Conservation (phyloP, 129 eudicot species). For the Mikania micrantha region DNA sequence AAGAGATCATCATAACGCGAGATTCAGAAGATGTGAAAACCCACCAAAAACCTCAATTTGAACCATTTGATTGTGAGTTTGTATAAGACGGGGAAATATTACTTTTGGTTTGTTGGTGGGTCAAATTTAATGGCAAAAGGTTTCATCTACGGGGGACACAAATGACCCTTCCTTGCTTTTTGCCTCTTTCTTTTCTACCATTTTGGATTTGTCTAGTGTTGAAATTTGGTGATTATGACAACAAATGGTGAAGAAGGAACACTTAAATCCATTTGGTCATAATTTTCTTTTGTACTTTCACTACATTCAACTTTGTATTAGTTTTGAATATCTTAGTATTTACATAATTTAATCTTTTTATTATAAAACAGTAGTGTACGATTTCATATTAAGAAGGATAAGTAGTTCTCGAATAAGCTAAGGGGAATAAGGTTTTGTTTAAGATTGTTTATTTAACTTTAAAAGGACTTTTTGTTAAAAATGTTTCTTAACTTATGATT, state of each 20-base stretch:
- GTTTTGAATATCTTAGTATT: not conserved
- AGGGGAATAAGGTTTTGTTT: too few relatives aligned
- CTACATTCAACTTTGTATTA: not conserved
- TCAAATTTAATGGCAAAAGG: slow-evolving; percentile 25
- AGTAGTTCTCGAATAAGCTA: too few relatives aligned
- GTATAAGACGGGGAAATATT: not conserved
- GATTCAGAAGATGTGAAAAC: not conserved
- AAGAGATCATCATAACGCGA: not conserved
- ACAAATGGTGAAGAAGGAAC: slow-evolving; percentile 22
- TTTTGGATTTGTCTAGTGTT: slow-evolving; percentile 25
- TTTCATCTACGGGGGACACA: slow-evolving; percentile 30
- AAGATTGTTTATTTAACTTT: too few relatives aligned
- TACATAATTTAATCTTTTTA: too few relatives aligned
- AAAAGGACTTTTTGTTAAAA: too few relatives aligned
- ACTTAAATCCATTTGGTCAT: slow-evolving; percentile 9
- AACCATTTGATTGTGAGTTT: not conserved
- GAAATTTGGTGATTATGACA: slow-evolving; percentile 27
- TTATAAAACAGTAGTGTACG: too few relatives aligned
- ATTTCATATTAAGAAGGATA: too few relatives aligned
- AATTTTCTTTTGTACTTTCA: slow-evolving; percentile 15
- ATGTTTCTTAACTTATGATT: too few relatives aligned
- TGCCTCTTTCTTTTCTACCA: not conserved
- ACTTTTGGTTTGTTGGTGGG: slow-evolving; percentile 1
- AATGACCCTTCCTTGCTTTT: slow-evolving; percentile 25
- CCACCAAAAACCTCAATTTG: not conserved